Conservation (phyloP, 1,284 basidiomycete species). For the Apiotrichum gamsii region DNA sequence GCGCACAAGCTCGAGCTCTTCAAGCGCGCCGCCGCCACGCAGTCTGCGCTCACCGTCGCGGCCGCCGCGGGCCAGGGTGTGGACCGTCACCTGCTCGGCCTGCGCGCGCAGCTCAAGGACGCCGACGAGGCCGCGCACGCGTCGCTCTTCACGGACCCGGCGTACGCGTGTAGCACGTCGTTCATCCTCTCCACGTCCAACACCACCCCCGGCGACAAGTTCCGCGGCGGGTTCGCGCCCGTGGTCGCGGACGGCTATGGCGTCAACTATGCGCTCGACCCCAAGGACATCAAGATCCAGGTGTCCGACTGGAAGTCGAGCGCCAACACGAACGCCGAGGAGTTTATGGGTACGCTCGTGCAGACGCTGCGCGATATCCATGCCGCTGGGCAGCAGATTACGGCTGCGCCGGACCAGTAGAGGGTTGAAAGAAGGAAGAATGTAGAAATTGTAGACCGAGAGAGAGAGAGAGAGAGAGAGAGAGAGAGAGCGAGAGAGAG, state of each 20-base stretch:
- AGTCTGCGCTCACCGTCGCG: constrained; percentile 6
- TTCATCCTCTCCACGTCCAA: constrained; percentile 14
- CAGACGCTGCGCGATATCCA: constrained; percentile 8
- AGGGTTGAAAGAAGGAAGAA: too few species aligned
- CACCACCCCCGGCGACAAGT: constrained; percentile 10
- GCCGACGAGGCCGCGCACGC: constrained; percentile 2
- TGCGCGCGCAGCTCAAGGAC: constrained; percentile 5
- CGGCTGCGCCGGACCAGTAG: too few species aligned
- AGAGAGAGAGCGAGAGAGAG: too few species aligned
- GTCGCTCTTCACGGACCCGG: constrained; percentile 7
- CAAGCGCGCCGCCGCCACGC: constrained; percentile 5
- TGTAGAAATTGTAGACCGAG: too few species aligned
- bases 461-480: too few species aligned
- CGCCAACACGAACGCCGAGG: constrained; percentile 1
- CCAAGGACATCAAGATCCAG: constrained; percentile 10
- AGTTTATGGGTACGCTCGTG: constrained; percentile 5
- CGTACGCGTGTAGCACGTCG: constrained; percentile 4
- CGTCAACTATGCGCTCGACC: constrained; percentile 14
- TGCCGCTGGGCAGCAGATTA: too few species aligned
- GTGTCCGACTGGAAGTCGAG: constrained; percentile 9
- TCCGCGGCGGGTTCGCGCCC: constrained; percentile 14
- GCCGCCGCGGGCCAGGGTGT: constrained; percentile 7
- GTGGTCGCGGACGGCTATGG: constrained; percentile 8
- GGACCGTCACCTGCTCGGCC: constrained; percentile 14
- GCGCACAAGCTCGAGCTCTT: constrained; percentile 6